phyloP scores from a whole-genome alignment of 2,329 filamentous ascomycete species.

The Endoconidiophora laricicola region DNA sequence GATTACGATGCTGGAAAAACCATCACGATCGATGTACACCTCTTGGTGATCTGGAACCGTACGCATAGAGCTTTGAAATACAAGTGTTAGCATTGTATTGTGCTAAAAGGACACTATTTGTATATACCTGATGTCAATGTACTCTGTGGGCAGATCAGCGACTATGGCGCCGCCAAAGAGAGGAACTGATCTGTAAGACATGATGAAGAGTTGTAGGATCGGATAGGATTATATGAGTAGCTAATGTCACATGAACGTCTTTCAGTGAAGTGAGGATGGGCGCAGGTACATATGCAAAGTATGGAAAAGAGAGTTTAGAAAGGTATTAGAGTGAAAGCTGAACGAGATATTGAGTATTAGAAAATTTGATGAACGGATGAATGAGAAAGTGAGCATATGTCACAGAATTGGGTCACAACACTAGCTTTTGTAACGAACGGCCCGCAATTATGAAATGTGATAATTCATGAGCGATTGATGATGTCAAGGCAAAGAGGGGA shows the following conservation, averaged over 20 bases:
- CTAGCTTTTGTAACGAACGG: background rate
- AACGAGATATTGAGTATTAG: too few species aligned
- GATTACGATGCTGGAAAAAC: constrained; percentile 75
- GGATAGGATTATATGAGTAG: background rate
- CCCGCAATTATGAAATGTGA: background rate
- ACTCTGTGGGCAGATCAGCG: constrained; percentile 49
- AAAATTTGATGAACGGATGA: too few species aligned
- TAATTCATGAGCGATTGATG: background rate
- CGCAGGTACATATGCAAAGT: too few species aligned
- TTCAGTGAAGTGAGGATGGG: too few species aligned
- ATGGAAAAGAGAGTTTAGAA: too few species aligned
- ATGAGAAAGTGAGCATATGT: too few species aligned
- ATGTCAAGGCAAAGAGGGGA: background rate
- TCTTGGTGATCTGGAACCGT: constrained; percentile 80
- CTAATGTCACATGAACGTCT: too few species aligned
- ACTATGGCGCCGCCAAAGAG: constrained; percentile 60
- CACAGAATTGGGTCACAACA: too few species aligned
- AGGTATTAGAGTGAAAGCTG: too few species aligned
- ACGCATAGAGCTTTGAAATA: constrained; percentile 41
- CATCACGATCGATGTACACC: constrained; percentile 70
- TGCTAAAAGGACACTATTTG: background rate
- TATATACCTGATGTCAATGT: constrained; percentile 55
- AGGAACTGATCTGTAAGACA: constrained; percentile 40
- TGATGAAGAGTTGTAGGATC: constrained; percentile 17
- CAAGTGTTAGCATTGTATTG: background rate